Evolutionary conservation across 768 basidiomycete genomes (phyloP).

Genomic region (Phanerochaete sordida): DNA sequence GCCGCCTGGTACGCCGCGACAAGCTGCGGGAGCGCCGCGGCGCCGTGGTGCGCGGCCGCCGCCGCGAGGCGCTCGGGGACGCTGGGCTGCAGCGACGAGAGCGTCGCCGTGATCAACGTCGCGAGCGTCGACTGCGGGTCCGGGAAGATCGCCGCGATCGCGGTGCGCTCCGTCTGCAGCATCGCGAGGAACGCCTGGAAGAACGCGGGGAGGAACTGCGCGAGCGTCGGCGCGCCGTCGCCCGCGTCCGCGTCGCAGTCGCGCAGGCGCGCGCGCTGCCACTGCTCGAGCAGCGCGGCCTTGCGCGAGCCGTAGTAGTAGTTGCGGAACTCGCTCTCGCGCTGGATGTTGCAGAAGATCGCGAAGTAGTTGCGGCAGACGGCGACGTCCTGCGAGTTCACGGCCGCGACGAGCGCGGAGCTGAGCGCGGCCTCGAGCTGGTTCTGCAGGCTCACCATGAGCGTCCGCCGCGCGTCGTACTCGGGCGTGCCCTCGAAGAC

Average conservation of each 20-base stretch:
- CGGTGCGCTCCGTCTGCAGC: conserved; percentile 65
- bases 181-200: conserved; percentile 64
- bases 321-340: conserved; percentile 88
- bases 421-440: conserved; percentile 91
- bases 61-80: conserved; percentile 75
- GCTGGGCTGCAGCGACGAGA: conserved; percentile 78
- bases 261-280: conserved; percentile 57
- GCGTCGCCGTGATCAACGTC: conserved; percentile 75
- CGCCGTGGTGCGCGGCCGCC: conserved; percentile 61
- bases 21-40: conserved; percentile 62
- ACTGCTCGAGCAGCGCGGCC: conserved; percentile 56
- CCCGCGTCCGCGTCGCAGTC: conserved; percentile 47
- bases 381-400: conserved; percentile 72
- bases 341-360: conserved; percentile 88
- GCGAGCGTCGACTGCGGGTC: conserved; percentile 77
- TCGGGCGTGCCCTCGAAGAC: conserved; percentile 92
- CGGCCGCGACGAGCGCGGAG: conserved; percentile 85
- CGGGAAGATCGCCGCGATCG: conserved; percentile 84
- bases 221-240: conserved; percentile 39
- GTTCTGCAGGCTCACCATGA: conserved; percentile 93
- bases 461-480: conserved; percentile 78
- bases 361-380: conserved; percentile 75
- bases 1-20: conserved; percentile 71
- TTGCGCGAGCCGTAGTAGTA: conserved; percentile 91
- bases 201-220: conserved; percentile 71